These are phyloP conservation scores for Hypoxylon fragiforme DNA, from an alignment of 495 filamentous ascomycete species.

Conservation along the genomic window DNA sequence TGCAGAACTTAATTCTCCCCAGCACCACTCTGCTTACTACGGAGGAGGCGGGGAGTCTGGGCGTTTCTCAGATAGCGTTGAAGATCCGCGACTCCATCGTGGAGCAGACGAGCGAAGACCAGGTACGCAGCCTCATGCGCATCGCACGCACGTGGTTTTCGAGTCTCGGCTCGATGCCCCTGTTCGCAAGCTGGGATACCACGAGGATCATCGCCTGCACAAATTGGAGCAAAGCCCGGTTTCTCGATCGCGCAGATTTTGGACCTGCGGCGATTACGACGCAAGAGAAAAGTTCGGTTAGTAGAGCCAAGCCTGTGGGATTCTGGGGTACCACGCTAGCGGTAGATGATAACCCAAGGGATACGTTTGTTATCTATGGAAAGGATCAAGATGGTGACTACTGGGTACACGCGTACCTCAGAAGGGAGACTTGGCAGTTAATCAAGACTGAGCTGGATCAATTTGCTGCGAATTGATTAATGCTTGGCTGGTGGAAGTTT, in stretches of 20 bases:
- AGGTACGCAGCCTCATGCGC: background rate
- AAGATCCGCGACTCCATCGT: background rate
- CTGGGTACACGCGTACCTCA: background rate
- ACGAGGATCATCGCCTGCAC: background rate
- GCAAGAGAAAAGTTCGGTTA: background rate
- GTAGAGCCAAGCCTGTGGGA: background rate
- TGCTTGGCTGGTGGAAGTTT: too few species aligned
- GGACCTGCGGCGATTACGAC: background rate
- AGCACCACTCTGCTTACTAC: background rate
- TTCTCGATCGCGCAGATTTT: background rate
- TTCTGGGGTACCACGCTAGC: background rate
- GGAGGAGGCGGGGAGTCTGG: too few species aligned
- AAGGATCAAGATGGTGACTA: background rate
- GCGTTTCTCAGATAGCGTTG: background rate
- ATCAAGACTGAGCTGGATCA: background rate
- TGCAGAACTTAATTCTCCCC: background rate
- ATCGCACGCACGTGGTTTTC: background rate
- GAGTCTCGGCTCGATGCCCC: background rate
- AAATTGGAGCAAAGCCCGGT: background rate
- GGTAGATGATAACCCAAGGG: background rate
- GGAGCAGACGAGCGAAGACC: background rate
- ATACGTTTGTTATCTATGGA: background rate
- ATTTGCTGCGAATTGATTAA: too few species aligned
- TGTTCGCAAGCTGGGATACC: background rate
- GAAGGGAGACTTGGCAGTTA: background rate